Evolutionary conservation across 2,329 filamentous ascomycete species (phyloP).

Genomic region (Diaporthe sp.): DNA sequence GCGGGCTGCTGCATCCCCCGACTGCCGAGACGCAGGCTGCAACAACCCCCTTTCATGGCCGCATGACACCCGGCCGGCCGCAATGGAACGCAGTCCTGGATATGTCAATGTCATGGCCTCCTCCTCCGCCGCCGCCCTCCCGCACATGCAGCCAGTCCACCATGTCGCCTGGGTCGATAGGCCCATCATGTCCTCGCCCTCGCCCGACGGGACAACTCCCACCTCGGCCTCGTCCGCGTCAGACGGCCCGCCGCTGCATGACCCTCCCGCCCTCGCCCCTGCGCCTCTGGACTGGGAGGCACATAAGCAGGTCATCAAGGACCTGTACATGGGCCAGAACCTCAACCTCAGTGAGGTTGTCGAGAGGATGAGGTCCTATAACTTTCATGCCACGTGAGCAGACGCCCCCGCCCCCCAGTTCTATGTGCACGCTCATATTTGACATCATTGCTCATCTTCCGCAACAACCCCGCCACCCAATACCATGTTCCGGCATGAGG

Average conservation of each 20-base stretch:
- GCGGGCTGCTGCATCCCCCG: background rate
- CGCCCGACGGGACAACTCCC: constrained; percentile 5
- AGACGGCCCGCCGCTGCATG: background rate
- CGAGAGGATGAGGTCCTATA: constrained; percentile 35
- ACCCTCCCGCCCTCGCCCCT: constrained; percentile 25
- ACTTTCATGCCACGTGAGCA: constrained; percentile 41
- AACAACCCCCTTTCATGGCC: constrained; percentile 14
- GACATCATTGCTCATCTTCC: no score
- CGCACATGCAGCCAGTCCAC: constrained; percentile 18
- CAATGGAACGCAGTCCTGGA: constrained; percentile 12
- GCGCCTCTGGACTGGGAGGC: constrained; percentile 39
- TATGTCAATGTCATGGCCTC: background rate
- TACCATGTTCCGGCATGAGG: background rate
- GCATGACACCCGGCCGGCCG: constrained; percentile 11
- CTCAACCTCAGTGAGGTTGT: constrained; percentile 40
- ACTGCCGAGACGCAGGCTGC: constrained; percentile 3
- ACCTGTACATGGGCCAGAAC: constrained; percentile 40
- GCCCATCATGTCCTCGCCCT: background rate
- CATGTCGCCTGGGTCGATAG: constrained; percentile 22
- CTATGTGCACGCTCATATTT: background rate
- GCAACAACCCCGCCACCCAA: background rate
- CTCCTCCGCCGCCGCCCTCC: no score
- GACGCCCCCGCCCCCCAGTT: background rate
- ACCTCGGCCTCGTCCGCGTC: constrained; percentile 21
- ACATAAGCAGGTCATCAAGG: constrained; percentile 38